Percentiles rank a stretch among this genome's conserved stretches.
Conservation (phyloP, 495 filamentous ascomycete genomes). For the Pyronema omphalodes region DNA sequence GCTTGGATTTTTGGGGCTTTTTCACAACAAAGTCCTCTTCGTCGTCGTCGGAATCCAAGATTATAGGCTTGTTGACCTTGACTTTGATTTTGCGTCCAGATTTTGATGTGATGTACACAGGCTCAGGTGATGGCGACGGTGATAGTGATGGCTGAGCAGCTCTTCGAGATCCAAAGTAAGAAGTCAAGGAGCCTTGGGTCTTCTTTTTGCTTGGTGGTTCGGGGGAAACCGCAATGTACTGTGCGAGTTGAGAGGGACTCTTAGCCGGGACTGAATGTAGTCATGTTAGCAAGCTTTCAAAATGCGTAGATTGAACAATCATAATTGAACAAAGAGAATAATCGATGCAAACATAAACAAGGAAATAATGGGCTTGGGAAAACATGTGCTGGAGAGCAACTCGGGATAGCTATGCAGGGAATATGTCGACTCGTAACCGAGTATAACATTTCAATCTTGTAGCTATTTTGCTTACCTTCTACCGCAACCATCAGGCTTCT, state of each 20-base stretch:
- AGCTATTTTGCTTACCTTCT: constrained; percentile 7
- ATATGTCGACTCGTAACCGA: not conserved
- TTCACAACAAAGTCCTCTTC: constrained; percentile 14
- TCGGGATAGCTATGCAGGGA: not conserved
- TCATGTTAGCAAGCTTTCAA: not conserved
- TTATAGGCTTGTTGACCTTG: not conserved
- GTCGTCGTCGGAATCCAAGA: constrained; percentile 9
- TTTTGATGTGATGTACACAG: not conserved
- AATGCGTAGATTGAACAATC: not conserved
- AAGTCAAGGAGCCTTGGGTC: not conserved
- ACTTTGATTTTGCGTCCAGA: not conserved
- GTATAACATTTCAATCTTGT: not conserved
- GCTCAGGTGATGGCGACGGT: not conserved
- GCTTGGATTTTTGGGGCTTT: not conserved
- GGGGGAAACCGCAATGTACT: too few species aligned
- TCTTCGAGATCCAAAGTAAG: not conserved
- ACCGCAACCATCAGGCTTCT: constrained; percentile 20
- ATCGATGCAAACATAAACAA: not conserved
- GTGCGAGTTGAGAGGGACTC: too few species aligned
- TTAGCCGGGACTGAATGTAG: too few species aligned
- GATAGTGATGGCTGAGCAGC: not conserved
- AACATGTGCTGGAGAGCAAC: not conserved
- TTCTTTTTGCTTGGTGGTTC: too few species aligned
- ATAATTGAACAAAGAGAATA: not conserved
- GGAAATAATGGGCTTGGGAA: not conserved